Evolutionary conservation across 2,329 filamentous ascomycete genomes (phyloP), one percentile per base, ranked within the genome.

Genomic region (Botryotinia calthae): DNA sequence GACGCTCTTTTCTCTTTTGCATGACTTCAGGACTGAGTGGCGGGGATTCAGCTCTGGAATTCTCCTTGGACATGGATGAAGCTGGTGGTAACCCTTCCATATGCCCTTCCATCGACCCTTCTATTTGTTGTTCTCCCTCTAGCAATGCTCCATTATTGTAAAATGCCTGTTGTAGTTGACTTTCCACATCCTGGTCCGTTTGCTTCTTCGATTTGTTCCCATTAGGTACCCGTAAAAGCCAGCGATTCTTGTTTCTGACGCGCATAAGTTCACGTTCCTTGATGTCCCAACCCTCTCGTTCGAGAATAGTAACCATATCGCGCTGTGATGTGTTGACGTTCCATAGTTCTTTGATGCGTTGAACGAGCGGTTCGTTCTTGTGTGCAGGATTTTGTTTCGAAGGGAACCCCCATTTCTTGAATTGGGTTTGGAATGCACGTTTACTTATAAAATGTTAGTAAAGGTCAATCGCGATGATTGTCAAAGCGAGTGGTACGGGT

Each of bases 401-500:
- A 22, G 93, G 92, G 77, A 96, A 95, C 12, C 89, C 87, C 93
- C 93, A 96, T 80, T 89, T 86, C 79, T 90, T 91, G 82, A 94
- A 93, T 77, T 94, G 91, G 5, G 86, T 89, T 81, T 94, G 92
- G 75, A 91, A 93, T 61, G 91, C 90, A 74, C 92, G 90, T 84
- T 93, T 93, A 81, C 92, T 93, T 51, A 58, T 34, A 22, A 58
- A 7, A 56, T 31, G 65, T 67, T 31, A 51, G 51, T 51, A 2
- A 56, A 4, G 14, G 51, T 31, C 51, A 56, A 56, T 56, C n/a
- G 51, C n/a, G 51, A 56, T 56, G 10, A 25, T 40, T 46, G 63
- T 72, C 54, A 67, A 82, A 71, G 37, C 62, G 46, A 62, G 73
- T 76, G 78, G 73, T 74, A 77, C 76, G 74, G 75, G 76, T 61